Conservation (phyloP, 2,329 filamentous ascomycete genomes). For the Fusarium abutilonis region DNA sequence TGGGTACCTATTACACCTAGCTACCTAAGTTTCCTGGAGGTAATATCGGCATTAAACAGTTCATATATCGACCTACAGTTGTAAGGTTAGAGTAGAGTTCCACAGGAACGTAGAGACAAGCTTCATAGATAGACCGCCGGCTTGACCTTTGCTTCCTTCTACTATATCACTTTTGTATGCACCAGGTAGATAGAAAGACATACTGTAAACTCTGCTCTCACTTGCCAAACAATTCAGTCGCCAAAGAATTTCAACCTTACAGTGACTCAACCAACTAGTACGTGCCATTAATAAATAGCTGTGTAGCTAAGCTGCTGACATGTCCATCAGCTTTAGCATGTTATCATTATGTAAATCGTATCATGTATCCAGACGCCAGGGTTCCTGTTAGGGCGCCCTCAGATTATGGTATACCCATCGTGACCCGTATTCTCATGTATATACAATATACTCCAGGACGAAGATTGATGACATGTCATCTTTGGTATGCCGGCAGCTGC, state of each 20-base stretch:
- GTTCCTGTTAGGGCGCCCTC: slow-evolving; percentile 13
- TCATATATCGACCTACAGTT: no score
- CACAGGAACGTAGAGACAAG: neutral
- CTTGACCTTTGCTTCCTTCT: slow-evolving; percentile 1
- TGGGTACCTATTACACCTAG: no score
- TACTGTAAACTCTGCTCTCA: neutral
- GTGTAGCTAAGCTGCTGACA: slow-evolving; percentile 8
- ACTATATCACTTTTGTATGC: slow-evolving; percentile 2
- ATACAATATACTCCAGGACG: slow-evolving; percentile 20
- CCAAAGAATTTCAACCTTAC: neutral
- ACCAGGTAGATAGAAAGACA: neutral
- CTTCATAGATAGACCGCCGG: neutral
- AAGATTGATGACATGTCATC: slow-evolving; percentile 41
- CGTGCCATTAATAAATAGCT: neutral
- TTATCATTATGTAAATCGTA: slow-evolving; percentile 27
- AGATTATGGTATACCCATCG: slow-evolving; percentile 23
- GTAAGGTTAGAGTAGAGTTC: no score
- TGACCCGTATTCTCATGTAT: slow-evolving; percentile 20
- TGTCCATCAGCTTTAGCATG: slow-evolving; percentile 14
- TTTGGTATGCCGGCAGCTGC: slow-evolving; percentile 54
- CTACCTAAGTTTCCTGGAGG: no score
- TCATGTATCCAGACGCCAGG: slow-evolving; percentile 34
- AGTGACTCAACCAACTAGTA: neutral
- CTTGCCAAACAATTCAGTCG: neutral
- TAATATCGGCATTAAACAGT: no score